Evolutionary conservation across 176 grass and related monocot species (phyloP).

Genomic region (Metroxylon sagu): DNA sequence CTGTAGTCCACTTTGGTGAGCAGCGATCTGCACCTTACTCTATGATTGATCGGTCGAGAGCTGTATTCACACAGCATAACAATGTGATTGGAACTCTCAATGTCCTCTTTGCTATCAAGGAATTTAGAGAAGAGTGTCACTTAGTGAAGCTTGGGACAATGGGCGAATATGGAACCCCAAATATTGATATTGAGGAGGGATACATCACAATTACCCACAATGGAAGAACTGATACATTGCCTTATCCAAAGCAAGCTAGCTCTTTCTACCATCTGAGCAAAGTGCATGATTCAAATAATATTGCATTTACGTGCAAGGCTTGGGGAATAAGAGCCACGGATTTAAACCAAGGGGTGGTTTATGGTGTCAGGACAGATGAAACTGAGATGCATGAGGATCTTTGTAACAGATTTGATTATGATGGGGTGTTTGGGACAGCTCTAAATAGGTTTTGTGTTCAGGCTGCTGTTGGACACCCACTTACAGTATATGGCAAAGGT

Average conservation of each 20-base stretch:
- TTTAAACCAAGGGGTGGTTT: conserved; percentile 93
- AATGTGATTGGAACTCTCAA: conserved; percentile 97
- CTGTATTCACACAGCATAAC: conserved; percentile 88
- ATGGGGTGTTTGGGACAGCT: conserved; percentile 86
- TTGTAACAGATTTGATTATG: conserved; percentile 93
- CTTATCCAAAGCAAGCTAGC: conserved; percentile 92
- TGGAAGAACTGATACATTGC: conserved; percentile 85
- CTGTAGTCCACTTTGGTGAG: conserved; percentile 90
- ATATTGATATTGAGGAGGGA: conserved; percentile 95
- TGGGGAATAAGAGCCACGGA: conserved; percentile 95
- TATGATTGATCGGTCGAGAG: conserved; percentile 91
- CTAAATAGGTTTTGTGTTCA: conserved; percentile 98
- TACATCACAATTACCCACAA: conserved; percentile 87
- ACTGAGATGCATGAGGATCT: conserved; percentile 90
- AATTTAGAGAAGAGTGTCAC: conserved; percentile 74
- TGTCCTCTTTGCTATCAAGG: conserved; percentile 86
- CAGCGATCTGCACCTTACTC: conserved; percentile 90
- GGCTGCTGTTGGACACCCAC: conserved; percentile 80
- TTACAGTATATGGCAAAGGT: conserved; percentile 95
- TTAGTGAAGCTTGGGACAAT: conserved; percentile 93
- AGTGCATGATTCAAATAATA: conserved; percentile 95
- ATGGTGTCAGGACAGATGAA: conserved; percentile 79
- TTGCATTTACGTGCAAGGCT: conserved; percentile 89
- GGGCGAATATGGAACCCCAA: conserved; percentile 98
- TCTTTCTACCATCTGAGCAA: conserved; percentile 97